phyloP scores from a whole-genome alignment of 352 stramenopile genomes.

The Globisporangium iwayamae region DNA sequence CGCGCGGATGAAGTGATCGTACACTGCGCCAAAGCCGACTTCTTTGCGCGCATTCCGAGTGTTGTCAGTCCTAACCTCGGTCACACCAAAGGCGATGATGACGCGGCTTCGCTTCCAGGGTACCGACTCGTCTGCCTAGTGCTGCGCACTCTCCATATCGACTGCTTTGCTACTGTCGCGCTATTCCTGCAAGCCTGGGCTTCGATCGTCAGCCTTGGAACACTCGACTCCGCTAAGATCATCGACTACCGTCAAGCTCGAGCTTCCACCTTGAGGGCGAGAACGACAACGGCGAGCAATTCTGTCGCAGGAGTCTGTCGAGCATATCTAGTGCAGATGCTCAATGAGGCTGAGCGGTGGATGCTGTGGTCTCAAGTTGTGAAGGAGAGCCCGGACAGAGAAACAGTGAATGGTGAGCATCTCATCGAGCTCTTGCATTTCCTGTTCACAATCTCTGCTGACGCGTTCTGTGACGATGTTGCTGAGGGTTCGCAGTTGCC shows the following conservation, averaged over 20 bases:
- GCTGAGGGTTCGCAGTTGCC: not conserved
- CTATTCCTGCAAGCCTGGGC: constrained; percentile 9
- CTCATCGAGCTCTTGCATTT: constrained; percentile 15
- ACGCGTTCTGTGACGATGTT: constrained; percentile 2
- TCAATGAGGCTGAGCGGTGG: constrained; percentile 4
- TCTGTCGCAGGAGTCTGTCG: constrained; percentile 4
- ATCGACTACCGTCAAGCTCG: not conserved
- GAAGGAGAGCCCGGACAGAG: not conserved
- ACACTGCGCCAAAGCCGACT: constrained; percentile 35
- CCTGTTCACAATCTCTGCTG: constrained; percentile 16
- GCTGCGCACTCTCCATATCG: not conserved
- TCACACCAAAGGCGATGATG: not conserved
- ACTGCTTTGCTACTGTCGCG: not conserved
- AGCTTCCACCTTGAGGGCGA: not conserved
- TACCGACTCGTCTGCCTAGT: constrained; percentile 18
- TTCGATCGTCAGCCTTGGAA: not conserved
- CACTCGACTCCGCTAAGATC: not conserved
- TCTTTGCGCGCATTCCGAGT: constrained; percentile 13
- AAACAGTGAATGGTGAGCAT: constrained; percentile 9
- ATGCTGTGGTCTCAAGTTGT: not conserved
- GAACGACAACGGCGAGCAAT: not conserved
- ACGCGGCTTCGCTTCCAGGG: constrained; percentile 14
- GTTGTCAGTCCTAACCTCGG: not conserved
- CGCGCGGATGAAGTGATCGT: constrained; percentile 22
- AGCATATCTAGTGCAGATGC: constrained; percentile 10